phyloP scores from a whole-genome alignment of 805 yeast species.

The Kurtzmaniella cleridarum region DNA sequence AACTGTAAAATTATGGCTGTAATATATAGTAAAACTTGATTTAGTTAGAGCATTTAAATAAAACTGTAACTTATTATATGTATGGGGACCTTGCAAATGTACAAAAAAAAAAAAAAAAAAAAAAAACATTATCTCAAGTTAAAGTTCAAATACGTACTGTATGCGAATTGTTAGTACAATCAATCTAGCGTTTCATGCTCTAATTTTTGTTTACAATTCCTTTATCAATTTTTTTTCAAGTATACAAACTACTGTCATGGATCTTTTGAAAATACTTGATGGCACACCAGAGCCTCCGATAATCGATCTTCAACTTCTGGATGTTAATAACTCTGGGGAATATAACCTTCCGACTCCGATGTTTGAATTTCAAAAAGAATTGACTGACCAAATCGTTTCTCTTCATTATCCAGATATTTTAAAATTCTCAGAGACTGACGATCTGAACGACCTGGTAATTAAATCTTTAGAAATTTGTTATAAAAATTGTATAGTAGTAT shows the following conservation, averaged over 20 bases:
- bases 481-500: slow-evolving; percentile 69
- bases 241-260: slow-evolving; percentile 45
- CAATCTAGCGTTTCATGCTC: too few species aligned
- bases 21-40: not conserved
- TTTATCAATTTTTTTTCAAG: not conserved
- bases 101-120: too few species aligned
- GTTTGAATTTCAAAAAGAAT: slow-evolving; percentile 79
- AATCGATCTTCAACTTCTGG: slow-evolving; percentile 48
- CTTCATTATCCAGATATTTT: slow-evolving; percentile 87
- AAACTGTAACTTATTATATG: not conserved
- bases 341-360: slow-evolving; percentile 78
- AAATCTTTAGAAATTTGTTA: slow-evolving; percentile 74
- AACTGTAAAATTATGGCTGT: slow-evolving; percentile 59
- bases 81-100: not conserved
- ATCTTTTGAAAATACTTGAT: slow-evolving; percentile 68
- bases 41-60: too few species aligned
- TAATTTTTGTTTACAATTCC: too few species aligned
- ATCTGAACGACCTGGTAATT: slow-evolving; percentile 48
- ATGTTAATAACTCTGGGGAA: slow-evolving; percentile 48
- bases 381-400: slow-evolving; percentile 87
- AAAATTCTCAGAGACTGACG: slow-evolving; percentile 69
- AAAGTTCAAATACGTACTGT: too few species aligned
- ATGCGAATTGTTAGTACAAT: too few species aligned
- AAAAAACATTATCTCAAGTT: too few species aligned
- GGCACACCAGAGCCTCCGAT: slow-evolving; percentile 82